Evolutionary conservation across 2,329 filamentous ascomycete species (phyloP), one percentile per base, ranked within the genome.

Genomic region (Periconia digitata): DNA sequence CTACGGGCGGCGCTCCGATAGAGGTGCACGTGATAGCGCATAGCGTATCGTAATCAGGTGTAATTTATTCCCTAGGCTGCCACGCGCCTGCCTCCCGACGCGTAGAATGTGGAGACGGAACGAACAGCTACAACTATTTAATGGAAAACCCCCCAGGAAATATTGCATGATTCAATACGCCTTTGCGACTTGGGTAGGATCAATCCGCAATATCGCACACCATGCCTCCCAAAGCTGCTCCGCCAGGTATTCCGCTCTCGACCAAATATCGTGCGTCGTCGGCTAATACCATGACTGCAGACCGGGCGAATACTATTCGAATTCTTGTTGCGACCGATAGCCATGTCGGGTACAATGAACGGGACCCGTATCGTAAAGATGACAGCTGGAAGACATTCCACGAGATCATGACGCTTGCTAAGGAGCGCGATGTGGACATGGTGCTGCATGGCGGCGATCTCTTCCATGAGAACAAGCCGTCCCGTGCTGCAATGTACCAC

Each of bases 381-480:
- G 94, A 99, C 71, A 96, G 91, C 73, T 97, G 92, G 92, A 87
- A 85, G 67, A 90, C 87, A 3, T 99, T 99, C 74, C 88, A 99
- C 69, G 94, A 99, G 72, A 85, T 96, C 53, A 90, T 99, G 87
- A 87, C 85, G 55, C 75, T 97, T 36, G 94, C 92, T 17, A 89
- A 87, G 64, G 84, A 86, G 27, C 81, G 87, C 67, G 94, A 99
- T 75, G 94, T 99, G 56, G 94, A 99, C 72, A 97, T 99, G 94
- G 89, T 99, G 0, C 80, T 99, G 2, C 84, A 99, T 4, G 92
- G 87, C 2, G 94, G 94, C 40, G 94, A 99, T 68, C 81, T 99
- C 1, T 99, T 99, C 67, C 95, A 99, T 69, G 92, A 99, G 60
- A 99, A 99, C 72, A 96, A 96, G 63, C 95, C 94, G 3, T 96